phyloP scores from a whole-genome alignment of 139 green algal species.

The Diplosphaera chodatii region DNA sequence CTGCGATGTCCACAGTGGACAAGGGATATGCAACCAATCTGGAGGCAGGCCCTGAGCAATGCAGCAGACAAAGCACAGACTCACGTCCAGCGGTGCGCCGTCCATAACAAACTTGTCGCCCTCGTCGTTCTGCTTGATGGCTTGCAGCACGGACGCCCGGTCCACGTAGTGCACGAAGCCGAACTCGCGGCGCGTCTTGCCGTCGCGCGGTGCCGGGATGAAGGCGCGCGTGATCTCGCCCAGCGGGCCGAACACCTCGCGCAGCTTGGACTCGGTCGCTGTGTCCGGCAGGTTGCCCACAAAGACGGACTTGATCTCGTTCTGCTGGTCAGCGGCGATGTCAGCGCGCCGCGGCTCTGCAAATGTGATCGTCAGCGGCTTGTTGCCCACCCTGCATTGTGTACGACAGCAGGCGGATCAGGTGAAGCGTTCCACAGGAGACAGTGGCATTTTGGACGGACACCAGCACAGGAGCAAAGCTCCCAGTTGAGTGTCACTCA shows the following conservation, averaged over 20 bases:
- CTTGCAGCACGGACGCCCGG: constrained; percentile 44
- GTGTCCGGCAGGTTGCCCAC: constrained; percentile 71
- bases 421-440: too few relatives aligned
- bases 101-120: constrained; percentile 39
- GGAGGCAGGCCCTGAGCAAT: too few relatives aligned
- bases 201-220: constrained; percentile 42
- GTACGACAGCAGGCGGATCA: too few relatives aligned
- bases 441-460: too few relatives aligned
- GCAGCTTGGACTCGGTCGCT: constrained; percentile 57
- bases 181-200: constrained; percentile 56
- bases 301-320: constrained; percentile 64
- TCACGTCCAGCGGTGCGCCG: constrained; percentile 42
- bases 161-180: constrained; percentile 84
- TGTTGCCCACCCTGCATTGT: constrained; percentile 44
- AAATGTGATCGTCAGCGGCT: constrained; percentile 63
- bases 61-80: background rate
- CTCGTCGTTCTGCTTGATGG: constrained; percentile 28
- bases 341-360: constrained; percentile 56
- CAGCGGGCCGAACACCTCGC: constrained; percentile 55
- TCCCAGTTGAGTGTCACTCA: too few relatives aligned
- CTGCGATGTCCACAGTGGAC: too few relatives aligned
- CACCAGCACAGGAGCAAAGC: too few relatives aligned
- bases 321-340: constrained; percentile 10
- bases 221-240: constrained; percentile 51
- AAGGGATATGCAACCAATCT: too few relatives aligned